Evolutionary conservation across 106 monocot species (phyloP), one percentile per base, ranked within the genome.

Genomic region (Vanilla planifolia): DNA sequence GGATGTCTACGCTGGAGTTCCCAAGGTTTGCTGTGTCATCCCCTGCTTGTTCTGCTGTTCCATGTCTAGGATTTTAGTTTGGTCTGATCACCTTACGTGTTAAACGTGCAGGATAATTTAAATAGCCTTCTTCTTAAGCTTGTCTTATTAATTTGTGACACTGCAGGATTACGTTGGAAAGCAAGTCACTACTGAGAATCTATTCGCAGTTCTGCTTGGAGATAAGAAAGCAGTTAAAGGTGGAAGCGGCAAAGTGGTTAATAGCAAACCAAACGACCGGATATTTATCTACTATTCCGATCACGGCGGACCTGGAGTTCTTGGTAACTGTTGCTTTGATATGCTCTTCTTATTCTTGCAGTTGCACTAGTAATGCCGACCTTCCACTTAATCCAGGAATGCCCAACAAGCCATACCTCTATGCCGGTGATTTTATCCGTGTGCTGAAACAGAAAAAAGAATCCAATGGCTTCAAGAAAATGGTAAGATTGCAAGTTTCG

Each of bases 241-340:
- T 26, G 95, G 95, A 21, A 95, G 95, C 44, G 83, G 86, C 64
- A 95, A 95, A 59, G 86, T 95, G 27, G 33, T 95, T 5, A 76
- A 86, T 56, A 95, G 95, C 69, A 84, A 86, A 71, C 76, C 75
- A 22, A 52, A 81, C 28, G 95, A 95, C 36, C 77, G 71, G 2
- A 90, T 90, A 71, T 95, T 95, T 45, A 37, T 90, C 62, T 95
- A 84, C 58, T 95, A 86, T 60, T 73, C 95, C 6, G 95, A 95
- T 67, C 95, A 95, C 50, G 95, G 95, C 8, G 90, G 90, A 27
- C 81, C 90, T 24, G 95, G 95, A 24, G 82, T 90, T 19, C 95
- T 95, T 34, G 95, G 95, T 86, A 11, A 55, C 62, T 30, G 17
- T 36, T 11, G 5, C 14, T 14, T 60, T 16, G 15, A 44, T 30